Evolutionary conservation across 2,329 filamentous ascomycete species (phyloP), one percentile per base, ranked within the genome.

Genomic region (Diaporthe sp.): DNA sequence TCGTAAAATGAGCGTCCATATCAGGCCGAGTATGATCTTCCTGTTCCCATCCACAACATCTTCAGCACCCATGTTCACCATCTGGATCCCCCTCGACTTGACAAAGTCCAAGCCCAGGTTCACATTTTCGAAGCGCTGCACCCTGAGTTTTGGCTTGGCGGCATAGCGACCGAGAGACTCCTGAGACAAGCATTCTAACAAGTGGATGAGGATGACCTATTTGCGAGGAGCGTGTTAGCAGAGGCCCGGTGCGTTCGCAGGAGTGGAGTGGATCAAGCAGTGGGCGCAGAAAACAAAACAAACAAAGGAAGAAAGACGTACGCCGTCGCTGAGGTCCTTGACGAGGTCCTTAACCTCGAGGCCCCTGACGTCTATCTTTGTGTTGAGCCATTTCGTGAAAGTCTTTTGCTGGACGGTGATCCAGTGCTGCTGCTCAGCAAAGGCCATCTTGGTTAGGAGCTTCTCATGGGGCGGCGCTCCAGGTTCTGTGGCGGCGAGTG

Each of bases 361-460:
- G 73, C 93, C 87, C 79, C 96, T 92, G 76, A 88, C 89, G 83
- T 94, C 93, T 80, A 99, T 88, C 86, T 99, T 99, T 80, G 95
- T 97, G 86, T 99, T 99, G 79, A 99, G 91, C 97, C 97, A 99
- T 94, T 98, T 99, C 75, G 96, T 98, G 85, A 99, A 99, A 38
- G 97, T 99, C 90, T 98, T 99, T 85, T 98, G 94, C 88, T 98
- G 96, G 85, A 98, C 95, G 82, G 88, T 92, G 80, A 93, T 89
- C 91, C 91, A 93, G 83, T 89, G 87, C 83, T 92, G 89, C 84
- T 92, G 89, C 82, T 91, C 90, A 78, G 88, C 85, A 82, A 87
- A 91, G 74, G 89, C 90, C 91, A 92, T 93, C 83, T 86, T 92
- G 80, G 84, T 85, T 77, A 88, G 82, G 77, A 83, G 85, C 79